Evolutionary conservation across 768 basidiomycete genomes (phyloP).

Genomic region (Boletus bicolor): DNA sequence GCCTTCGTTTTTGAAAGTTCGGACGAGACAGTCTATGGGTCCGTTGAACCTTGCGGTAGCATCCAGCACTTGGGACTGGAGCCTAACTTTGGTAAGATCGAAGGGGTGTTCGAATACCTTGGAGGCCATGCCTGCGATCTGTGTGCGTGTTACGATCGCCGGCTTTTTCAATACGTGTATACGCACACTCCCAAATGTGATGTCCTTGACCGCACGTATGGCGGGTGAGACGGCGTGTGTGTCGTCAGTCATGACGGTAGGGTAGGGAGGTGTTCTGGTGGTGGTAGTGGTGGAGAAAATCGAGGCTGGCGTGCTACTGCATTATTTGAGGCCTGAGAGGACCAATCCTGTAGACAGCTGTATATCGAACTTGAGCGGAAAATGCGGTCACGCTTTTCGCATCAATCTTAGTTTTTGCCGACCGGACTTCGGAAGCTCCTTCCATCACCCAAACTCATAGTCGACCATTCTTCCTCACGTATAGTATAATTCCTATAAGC

Average conservation of each 20-base stretch:
- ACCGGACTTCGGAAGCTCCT: conserved; percentile 8
- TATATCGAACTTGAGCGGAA: conserved; percentile 18
- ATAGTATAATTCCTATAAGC: background rate
- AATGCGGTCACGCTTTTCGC: conserved; percentile 10
- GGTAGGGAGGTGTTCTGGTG: background rate
- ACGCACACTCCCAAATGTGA: conserved; percentile 58
- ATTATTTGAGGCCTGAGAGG: conserved; percentile 20
- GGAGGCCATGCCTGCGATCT: conserved; percentile 85
- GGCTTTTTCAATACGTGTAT: background rate
- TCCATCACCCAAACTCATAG: background rate
- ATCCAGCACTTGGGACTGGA: conserved; percentile 87
- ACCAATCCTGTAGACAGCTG: conserved; percentile 25
- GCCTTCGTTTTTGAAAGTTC: conserved; percentile 82
- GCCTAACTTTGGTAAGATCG: conserved; percentile 90
- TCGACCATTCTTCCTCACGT: too few species aligned
- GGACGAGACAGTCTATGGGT: conserved; percentile 80
- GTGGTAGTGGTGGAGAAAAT: background rate
- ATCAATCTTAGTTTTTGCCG: background rate
- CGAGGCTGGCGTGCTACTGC: conserved; percentile 18
- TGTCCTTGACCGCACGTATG: conserved; percentile 40
- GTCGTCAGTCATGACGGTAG: conserved; percentile 22
- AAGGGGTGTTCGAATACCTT: conserved; percentile 92
- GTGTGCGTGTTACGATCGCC: background rate
- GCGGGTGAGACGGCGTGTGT: conserved; percentile 14
- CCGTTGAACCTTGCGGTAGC: conserved; percentile 70